Base-by-base conservation (phyloP, 202 grass and related monocot genomes). In the Panicum hallii region DNA sequence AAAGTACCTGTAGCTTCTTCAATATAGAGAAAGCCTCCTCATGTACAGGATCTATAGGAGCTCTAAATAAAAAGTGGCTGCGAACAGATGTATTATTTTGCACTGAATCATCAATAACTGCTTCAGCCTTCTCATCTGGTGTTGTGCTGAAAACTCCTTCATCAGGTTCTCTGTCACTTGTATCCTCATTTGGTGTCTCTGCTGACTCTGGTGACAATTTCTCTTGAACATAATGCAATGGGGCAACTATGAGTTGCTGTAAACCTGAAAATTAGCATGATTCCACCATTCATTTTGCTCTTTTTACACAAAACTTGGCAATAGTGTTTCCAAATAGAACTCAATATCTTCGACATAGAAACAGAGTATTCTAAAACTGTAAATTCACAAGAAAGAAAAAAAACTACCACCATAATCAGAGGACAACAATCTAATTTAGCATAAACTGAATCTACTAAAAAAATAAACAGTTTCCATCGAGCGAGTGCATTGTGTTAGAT, bases 1-100 rank as follows among this genome's bases (percentile, higher is more conserved):
- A 15, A 88, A 73, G 61, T 82, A 94, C 97, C 91, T 94, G 87
- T 84, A 99, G 75, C 47, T 90, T 99, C 88, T 92, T 99, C 84
- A 99, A 81, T 86, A 96, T 79, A 86, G 84, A 91, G 26, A 96
- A 60, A 91, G 97, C 88, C 82, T 95, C 90, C 62, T 94, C 81
- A 19, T 99, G 97, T 63, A 54, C 38, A 23, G 90, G 58, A 89
- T 99, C 97, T 74, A 91, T 65, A 76, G 86, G 88, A 79, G 84
- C 63, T 43, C 48, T 69, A 75, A 91, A 81, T 61, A 82, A 61
- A 88, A 99, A 67, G 81, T 50, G 61, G 3, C 19, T 64, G 46
- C 38, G 74, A 66, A 34, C 75, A 69, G 50, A 20, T 77, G 84
- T 28, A 52, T 44, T 43, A 58, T 78, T 89, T 63, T 61, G 70